These are phyloP conservation scores for Pseudocercospora cruenta DNA, from an alignment of 2,329 filamentous ascomycete species.

Conservation along the genomic window DNA sequence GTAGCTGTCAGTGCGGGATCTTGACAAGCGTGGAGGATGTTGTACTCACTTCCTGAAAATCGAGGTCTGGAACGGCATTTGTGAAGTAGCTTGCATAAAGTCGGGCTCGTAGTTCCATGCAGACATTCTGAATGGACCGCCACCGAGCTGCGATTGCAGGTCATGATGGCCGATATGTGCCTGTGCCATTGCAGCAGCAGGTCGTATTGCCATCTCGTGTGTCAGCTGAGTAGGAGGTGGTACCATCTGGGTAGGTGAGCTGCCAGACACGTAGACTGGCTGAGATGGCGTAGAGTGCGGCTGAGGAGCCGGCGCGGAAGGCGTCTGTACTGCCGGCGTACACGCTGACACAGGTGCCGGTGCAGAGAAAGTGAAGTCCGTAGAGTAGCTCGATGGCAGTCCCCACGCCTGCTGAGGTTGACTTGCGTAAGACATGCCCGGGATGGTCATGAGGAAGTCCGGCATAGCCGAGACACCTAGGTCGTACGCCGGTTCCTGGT, in stretches of 20 bases:
- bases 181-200: conserved; percentile 31
- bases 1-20: conserved; percentile 22
- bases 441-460: conserved; percentile 50
- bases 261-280: conserved; percentile 31
- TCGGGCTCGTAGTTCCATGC: conserved; percentile 50
- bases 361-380: conserved; percentile 35
- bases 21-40: neutral
- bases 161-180: conserved; percentile 27
- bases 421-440: conserved; percentile 48
- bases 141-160: conserved; percentile 35
- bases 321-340: conserved; percentile 30
- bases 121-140: conserved; percentile 51
- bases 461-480: conserved; percentile 31
- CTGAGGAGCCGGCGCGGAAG: conserved; percentile 32
- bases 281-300: conserved; percentile 33
- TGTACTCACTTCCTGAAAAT: conserved; percentile 49
- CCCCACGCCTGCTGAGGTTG: conserved; percentile 21
- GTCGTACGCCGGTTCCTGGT: conserved; percentile 34
- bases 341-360: conserved; percentile 33
- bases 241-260: conserved; percentile 34
- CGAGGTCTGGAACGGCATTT: conserved; percentile 51
- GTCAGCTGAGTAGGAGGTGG: conserved; percentile 36
- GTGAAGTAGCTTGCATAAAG: conserved; percentile 44
- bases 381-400: conserved; percentile 27
- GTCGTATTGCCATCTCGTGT: conserved; percentile 37